Evolutionary conservation across 2,329 filamentous ascomycete species (phyloP), one percentile per base, ranked within the genome.

Genomic region (Fusarium algeriense): DNA sequence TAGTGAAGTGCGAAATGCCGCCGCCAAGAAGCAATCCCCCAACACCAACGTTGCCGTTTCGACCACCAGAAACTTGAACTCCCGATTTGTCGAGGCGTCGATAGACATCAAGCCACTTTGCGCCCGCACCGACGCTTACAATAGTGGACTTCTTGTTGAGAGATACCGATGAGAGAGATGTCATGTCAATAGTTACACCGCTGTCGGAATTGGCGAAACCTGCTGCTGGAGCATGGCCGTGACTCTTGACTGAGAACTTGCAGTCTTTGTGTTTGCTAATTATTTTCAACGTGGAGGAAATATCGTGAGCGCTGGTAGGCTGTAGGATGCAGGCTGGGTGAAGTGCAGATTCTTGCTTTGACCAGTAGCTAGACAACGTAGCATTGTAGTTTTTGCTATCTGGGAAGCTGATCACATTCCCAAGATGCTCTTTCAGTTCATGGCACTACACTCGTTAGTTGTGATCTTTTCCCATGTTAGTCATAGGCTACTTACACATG

Each of bases 1-100:
- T 63, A 11, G 62, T 65, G 13, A 65, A 64, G 8, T 64, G 62
- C 0, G 62, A 56, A 28, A 58, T 65, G 12, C 62, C 62, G 6
- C 62, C 62, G 3, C 60, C 60, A 0, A 65, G 10, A 0, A 65
- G 62, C 4, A 65, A 34, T 0, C 62, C 62, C n/a, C 49, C 60
- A 3, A 65, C 62, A 3, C 60, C 62, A 2, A 64, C 43, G 14
- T 65, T 58, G 2, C 62, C 62, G 6, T 64, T 55, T 17, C 60
- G 43, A 7, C 60, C 62, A 3, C 62, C 62, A 0, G 62, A n/a
- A 2, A 65, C 60, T 28, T 63, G 37, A 1, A 55, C 43, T 0
- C 35, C 41, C 14, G 38, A 40, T 1, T 11, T 4, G 1, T 23
- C 2, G 12, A 64, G 19, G 6, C 49, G 14, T 15, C 40, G 13